These are phyloP conservation scores for Curvularia lunata DNA, from an alignment of 2,329 filamentous ascomycete genomes.

Conservation along the genomic window DNA sequence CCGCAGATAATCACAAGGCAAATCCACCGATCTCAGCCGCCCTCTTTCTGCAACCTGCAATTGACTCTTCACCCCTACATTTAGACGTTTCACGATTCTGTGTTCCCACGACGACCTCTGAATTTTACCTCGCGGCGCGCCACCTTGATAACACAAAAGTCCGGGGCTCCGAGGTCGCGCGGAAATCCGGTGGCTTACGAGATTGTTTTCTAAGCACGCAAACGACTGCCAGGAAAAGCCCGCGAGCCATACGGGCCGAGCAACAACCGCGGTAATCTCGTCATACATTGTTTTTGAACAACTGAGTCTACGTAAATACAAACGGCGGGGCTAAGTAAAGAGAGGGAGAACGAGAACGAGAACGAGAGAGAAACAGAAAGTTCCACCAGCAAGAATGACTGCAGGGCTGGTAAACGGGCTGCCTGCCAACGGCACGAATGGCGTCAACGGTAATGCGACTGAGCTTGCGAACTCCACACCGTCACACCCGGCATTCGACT, in stretches of 20 bases:
- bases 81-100: background rate
- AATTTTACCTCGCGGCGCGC: background rate
- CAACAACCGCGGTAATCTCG: background rate
- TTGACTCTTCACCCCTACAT: background rate
- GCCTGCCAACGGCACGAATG: conserved; percentile 27
- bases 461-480: conserved; percentile 34
- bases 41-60: background rate
- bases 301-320: background rate
- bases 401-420: conserved; percentile 24
- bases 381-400: conserved; percentile 27
- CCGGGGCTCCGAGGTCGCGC: conserved; percentile 3
- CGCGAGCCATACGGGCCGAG: conserved; percentile 4
- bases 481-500: conserved; percentile 52
- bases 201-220: conserved; percentile 13
- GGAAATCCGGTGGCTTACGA: conserved; percentile 12
- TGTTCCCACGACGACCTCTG: background rate
- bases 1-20: conserved; percentile 7
- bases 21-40: background rate
- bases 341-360: background rate
- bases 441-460: conserved; percentile 26
- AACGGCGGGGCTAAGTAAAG: background rate
- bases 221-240: background rate
- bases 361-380: conserved; percentile 3
- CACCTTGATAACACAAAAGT: background rate
- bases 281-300: background rate